These are phyloP conservation scores for Aspergillus latus DNA, from an alignment of 2,329 filamentous ascomycete genomes.

Conservation along the genomic window DNA sequence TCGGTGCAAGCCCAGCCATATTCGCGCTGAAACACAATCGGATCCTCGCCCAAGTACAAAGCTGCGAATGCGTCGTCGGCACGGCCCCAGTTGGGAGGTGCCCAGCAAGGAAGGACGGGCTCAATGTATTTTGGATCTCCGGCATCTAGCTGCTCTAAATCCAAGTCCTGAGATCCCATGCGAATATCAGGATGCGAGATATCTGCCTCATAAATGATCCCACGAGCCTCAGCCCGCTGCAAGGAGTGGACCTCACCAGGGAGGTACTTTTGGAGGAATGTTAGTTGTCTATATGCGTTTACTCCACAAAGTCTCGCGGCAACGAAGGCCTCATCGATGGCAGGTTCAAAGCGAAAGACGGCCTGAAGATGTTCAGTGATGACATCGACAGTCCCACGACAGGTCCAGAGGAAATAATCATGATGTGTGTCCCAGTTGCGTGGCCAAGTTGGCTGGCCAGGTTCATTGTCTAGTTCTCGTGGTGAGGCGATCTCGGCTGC, in stretches of 20 bases:
- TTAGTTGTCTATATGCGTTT: slow-evolving; percentile 15
- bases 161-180: slow-evolving; percentile 12
- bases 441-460: slow-evolving; percentile 6
- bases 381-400: slow-evolving; percentile 14
- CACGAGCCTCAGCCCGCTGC: slow-evolving; percentile 17
- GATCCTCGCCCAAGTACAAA: slow-evolving; percentile 15
- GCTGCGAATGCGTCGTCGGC: slow-evolving; percentile 17
- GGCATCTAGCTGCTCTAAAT: slow-evolving; percentile 8
- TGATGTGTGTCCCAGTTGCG: slow-evolving; percentile 11
- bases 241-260: slow-evolving; percentile 19
- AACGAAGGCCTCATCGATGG: slow-evolving; percentile 14
- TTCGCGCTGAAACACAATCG: slow-evolving; percentile 8
- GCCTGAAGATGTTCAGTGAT: slow-evolving; percentile 19
- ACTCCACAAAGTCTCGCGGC: slow-evolving; percentile 13
- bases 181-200: slow-evolving; percentile 13
- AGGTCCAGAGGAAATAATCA: slow-evolving; percentile 20
- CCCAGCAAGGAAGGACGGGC: slow-evolving; percentile 11
- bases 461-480: slow-evolving; percentile 11
- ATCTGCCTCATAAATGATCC: slow-evolving; percentile 15
- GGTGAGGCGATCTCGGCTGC: slow-evolving; percentile 8
- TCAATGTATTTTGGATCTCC: slow-evolving; percentile 7
- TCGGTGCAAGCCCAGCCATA: slow-evolving; percentile 11
- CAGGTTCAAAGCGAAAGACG: slow-evolving; percentile 16
- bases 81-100: slow-evolving; percentile 9
- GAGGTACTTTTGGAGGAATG: slow-evolving; percentile 16